Percentiles rank a stretch among this genome's conserved stretches.
phyloP scores from a whole-genome alignment of 2,329 filamentous ascomycete genomes.

The Aureobasidium vineae region DNA sequence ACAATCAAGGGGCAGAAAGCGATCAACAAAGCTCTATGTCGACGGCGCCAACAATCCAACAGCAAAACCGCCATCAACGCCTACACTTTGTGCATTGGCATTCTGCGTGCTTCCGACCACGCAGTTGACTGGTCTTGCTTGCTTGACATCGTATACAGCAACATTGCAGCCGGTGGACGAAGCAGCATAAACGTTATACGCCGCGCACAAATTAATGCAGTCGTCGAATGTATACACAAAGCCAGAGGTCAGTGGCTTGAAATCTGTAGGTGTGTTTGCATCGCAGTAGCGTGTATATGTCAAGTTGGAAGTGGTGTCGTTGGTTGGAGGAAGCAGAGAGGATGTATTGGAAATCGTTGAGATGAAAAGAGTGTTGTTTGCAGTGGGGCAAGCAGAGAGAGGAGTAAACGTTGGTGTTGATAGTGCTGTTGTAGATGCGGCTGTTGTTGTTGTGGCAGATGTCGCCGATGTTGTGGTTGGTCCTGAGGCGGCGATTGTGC shows the following conservation, averaged over 20 bases:
- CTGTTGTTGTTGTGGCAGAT: neutral
- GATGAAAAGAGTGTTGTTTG: constrained; percentile 37
- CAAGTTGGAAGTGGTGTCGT: constrained; percentile 29
- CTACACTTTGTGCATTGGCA: constrained; percentile 10
- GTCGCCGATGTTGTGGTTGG: neutral
- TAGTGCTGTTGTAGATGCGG: constrained; percentile 13
- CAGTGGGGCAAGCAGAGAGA: constrained; percentile 35
- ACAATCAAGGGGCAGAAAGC: too few species aligned
- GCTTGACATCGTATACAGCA: constrained; percentile 36
- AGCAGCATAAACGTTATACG: constrained; percentile 34
- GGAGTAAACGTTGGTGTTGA: constrained; percentile 29
- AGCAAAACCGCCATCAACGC: constrained; percentile 23
- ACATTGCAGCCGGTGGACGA: constrained; percentile 34
- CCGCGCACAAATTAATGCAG: constrained; percentile 40
- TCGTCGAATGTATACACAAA: constrained; percentile 41
- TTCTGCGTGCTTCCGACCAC: constrained; percentile 32
- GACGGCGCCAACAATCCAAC: constrained; percentile 26
- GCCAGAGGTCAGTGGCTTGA: constrained; percentile 32
- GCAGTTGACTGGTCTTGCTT: constrained; percentile 36
- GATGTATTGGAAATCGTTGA: constrained; percentile 30
- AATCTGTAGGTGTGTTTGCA: constrained; percentile 33
- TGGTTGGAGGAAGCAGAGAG: neutral
- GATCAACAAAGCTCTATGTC: neutral
- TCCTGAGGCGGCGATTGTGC: constrained; percentile 14
- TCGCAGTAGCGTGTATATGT: constrained; percentile 40